A percentile compares a stretch with the other conserved stretches of the same genome.
phyloP scores from a whole-genome alignment of 352 stramenopile species.

The Phytopythium chamaehyphon region DNA sequence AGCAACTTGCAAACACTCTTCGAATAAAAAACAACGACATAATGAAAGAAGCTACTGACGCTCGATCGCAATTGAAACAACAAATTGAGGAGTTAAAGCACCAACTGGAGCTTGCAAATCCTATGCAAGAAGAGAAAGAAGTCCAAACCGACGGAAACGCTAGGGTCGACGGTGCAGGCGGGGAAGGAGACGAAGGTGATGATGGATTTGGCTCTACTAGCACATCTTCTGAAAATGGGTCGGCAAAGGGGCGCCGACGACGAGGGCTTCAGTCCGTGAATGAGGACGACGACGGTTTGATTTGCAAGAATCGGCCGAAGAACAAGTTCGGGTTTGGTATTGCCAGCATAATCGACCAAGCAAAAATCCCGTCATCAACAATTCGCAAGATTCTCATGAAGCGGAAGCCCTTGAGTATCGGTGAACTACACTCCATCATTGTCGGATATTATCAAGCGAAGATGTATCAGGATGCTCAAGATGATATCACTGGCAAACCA shows the following conservation, averaged over 20 bases:
- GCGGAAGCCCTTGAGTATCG: constrained; percentile 64
- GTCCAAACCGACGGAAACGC: constrained; percentile 33
- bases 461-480: constrained; percentile 74
- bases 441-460: constrained; percentile 78
- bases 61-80: constrained; percentile 17
- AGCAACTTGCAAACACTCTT: constrained; percentile 38
- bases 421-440: constrained; percentile 72
- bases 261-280: constrained; percentile 19
- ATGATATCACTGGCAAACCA: constrained; percentile 52
- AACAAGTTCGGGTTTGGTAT: constrained; percentile 73
- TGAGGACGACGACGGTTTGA: constrained; percentile 40
- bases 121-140: constrained; percentile 32
- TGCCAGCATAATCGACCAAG: constrained; percentile 71
- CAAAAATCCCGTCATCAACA: constrained; percentile 64
- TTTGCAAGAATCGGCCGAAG: constrained; percentile 49
- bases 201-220: constrained; percentile 12
- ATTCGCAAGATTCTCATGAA: constrained; percentile 75
- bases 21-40: constrained; percentile 56
- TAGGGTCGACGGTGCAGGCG: neutral
- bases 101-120: constrained; percentile 22
- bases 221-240: constrained; percentile 7
- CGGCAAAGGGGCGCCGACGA: constrained; percentile 15
- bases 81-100: constrained; percentile 35
- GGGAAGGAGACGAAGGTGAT: constrained; percentile 18
- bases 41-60: constrained; percentile 37